These are phyloP conservation scores for Kwoniella sp. DNA, from an alignment of 768 basidiomycete genomes.

Conservation along the genomic window DNA sequence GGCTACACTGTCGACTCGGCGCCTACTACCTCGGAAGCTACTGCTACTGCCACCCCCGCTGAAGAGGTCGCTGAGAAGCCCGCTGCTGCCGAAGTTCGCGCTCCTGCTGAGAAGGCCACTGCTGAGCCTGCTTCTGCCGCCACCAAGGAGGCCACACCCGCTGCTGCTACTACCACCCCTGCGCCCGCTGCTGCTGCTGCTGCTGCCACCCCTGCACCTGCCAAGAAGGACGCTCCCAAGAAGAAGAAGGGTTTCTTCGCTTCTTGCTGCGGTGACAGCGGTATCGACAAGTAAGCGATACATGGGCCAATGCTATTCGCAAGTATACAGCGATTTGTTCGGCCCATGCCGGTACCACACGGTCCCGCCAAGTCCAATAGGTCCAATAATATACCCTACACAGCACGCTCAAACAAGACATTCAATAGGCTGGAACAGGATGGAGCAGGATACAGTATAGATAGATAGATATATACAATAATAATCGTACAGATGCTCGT, in stretches of 20 bases:
- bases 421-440: too few relatives aligned
- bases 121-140: conserved; percentile 17
- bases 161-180: too few relatives aligned
- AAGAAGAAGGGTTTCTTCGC: conserved; percentile 34
- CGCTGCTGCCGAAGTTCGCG: conserved; percentile 1
- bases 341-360: too few relatives aligned
- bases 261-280: conserved; percentile 34
- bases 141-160: conserved; percentile 11
- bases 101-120: conserved; percentile 9
- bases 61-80: conserved; percentile 10
- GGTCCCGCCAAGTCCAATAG: too few relatives aligned
- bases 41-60: conserved; percentile 8
- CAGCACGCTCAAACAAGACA: too few relatives aligned
- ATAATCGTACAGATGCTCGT: not conserved
- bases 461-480: not conserved
- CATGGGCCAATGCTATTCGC: too few relatives aligned
- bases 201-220: conserved; percentile 13
- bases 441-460: not conserved
- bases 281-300: conserved; percentile 25
- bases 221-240: conserved; percentile 19
- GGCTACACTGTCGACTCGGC: conserved; percentile 7
- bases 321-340: too few relatives aligned
- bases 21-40: conserved; percentile 9
- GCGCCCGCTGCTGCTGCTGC: conserved; percentile 15
- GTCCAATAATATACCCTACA: too few relatives aligned